Conservation (phyloP, 768 basidiomycete genomes). For the Termitomyces sp. region DNA sequence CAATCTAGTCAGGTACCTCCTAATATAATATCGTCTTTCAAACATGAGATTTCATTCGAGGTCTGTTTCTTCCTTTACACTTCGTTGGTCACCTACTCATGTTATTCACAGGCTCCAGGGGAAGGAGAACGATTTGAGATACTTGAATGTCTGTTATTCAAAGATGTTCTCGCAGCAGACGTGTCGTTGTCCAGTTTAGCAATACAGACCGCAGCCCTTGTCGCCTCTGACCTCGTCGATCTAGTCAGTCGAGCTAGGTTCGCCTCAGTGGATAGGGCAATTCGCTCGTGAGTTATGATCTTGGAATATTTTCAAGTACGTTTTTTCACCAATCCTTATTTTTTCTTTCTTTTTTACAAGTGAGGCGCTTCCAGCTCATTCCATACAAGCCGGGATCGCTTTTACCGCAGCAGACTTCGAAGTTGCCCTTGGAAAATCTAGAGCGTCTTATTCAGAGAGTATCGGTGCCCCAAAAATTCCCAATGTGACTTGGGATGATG, state of each 20-base stretch:
- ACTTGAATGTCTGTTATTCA: constrained; percentile 41
- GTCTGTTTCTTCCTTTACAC: constrained; percentile 32
- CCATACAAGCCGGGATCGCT: constrained; percentile 36
- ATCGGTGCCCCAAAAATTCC: constrained; percentile 99
- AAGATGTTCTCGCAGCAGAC: constrained; percentile 59
- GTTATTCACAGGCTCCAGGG: constrained; percentile 60
- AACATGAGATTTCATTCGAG: constrained; percentile 77
- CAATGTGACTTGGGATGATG: constrained; percentile 94
- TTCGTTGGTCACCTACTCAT: background rate
- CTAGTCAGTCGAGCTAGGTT: constrained; percentile 59
- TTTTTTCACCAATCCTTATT: background rate
- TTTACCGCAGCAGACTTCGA: constrained; percentile 67
- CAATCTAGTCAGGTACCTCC: constrained; percentile 63
- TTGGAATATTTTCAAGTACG: background rate
- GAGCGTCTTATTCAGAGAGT: constrained; percentile 80
- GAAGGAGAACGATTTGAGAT: constrained; percentile 71
- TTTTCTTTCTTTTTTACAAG: no score
- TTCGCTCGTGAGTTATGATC: constrained; percentile 28
- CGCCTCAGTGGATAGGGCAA: constrained; percentile 49
- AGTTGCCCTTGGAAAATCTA: constrained; percentile 62
- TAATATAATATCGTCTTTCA: constrained; percentile 68
- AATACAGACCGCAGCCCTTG: constrained; percentile 86
- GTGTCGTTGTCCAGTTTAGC: constrained; percentile 72
- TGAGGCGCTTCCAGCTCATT: constrained; percentile 17
- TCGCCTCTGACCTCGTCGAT: constrained; percentile 75